These are phyloP conservation scores for Cadophora sp. DNA, from an alignment of 2,329 filamentous ascomycete species.

Conservation along the genomic window DNA sequence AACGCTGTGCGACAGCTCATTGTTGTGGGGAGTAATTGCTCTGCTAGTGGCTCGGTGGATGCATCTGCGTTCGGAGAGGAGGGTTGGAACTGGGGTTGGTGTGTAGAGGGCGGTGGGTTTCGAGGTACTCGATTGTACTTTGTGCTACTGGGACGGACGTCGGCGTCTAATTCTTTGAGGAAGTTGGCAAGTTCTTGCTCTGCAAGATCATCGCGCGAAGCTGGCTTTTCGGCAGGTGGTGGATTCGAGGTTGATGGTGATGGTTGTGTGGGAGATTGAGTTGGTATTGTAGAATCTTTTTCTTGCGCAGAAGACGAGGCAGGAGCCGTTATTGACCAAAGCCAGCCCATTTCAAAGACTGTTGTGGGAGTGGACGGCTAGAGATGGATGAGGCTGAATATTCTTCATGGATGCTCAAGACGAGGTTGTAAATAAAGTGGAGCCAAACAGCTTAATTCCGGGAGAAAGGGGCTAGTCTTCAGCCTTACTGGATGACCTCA, in stretches of 20 bases:
- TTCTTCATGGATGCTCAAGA: conserved; percentile 17
- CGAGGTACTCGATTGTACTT: conserved; percentile 40
- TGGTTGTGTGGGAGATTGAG: conserved; percentile 30
- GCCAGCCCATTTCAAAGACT: conserved; percentile 62
- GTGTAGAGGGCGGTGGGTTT: conserved; percentile 27
- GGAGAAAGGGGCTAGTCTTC: conserved; percentile 2
- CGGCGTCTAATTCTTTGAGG: conserved; percentile 44
- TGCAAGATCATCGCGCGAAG: conserved; percentile 41
- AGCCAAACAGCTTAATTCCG: neutral
- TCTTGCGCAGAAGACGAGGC: conserved; percentile 39
- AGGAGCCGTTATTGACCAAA: conserved; percentile 57
- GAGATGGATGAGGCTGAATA: conserved; percentile 21
- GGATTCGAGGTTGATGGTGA: conserved; percentile 27
- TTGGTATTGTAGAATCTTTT: conserved; percentile 24
- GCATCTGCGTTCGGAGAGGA: conserved; percentile 10
- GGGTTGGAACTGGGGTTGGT: conserved; percentile 21
- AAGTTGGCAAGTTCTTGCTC: conserved; percentile 45
- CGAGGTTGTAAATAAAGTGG: conserved; percentile 8
- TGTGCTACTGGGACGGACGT: conserved; percentile 33
- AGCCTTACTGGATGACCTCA: conserved; percentile 17
- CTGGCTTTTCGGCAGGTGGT: conserved; percentile 31
- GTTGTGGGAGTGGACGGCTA: conserved; percentile 21
- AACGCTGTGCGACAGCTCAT: conserved; percentile 93
- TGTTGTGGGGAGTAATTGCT: conserved; percentile 75
- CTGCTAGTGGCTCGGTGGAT: conserved; percentile 56